Evolutionary conservation across 192 early-diverging fungal species (phyloP).

Genomic region (Allomyces arbusculus): DNA sequence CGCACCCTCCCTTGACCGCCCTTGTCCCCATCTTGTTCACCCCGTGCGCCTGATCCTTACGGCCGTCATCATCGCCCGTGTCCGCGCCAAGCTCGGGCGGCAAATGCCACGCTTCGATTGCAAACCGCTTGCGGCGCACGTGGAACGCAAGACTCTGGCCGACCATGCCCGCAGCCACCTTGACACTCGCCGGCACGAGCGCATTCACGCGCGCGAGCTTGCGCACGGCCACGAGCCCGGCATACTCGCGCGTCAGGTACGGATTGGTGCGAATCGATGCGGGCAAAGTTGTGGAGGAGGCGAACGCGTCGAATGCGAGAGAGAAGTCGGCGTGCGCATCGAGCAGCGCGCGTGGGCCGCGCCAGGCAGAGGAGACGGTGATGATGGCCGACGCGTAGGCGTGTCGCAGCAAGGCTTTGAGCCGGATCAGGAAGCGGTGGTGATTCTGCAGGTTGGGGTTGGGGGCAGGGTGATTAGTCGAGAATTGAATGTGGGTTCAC

Average conservation of each 20-base stretch:
- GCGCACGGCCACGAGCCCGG: background rate
- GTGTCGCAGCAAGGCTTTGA: background rate
- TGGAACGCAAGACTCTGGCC: background rate
- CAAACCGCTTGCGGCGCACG: background rate
- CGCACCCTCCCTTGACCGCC: too few species aligned
- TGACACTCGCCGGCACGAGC: background rate
- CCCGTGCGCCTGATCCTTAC: too few species aligned
- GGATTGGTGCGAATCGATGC: background rate
- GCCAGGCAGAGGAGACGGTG: background rate
- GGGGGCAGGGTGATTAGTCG: background rate
- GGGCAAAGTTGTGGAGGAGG: background rate
- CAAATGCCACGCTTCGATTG: background rate
- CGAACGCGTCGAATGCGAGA: background rate
- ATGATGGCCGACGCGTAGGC: background rate
- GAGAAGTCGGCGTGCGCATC: background rate
- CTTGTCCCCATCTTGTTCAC: too few species aligned
- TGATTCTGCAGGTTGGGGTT: background rate
- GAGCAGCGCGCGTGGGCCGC: background rate
- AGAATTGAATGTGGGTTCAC: background rate
- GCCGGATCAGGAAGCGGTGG: background rate
- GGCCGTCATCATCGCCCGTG: background rate
- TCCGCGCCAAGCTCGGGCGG: background rate
- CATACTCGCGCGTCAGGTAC: background rate
- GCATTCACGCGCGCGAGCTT: background rate
- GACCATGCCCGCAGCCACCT: background rate